Conservation (phyloP, 768 basidiomycete genomes). For the Mycena olivaceomarginata region DNA sequence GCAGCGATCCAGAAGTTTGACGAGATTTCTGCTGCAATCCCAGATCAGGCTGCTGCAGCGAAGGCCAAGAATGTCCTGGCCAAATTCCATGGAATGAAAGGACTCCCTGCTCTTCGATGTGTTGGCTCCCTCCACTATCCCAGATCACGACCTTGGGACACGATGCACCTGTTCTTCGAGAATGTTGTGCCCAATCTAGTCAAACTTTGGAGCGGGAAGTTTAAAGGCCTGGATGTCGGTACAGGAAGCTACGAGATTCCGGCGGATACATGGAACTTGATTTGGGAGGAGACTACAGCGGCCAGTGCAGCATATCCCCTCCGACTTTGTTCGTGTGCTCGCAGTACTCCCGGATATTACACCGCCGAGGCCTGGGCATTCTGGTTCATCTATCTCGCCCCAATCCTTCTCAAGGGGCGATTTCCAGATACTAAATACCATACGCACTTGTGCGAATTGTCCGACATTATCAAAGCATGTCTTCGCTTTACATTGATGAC, state of each 20-base stretch:
- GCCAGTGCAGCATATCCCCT: conserved; percentile 55
- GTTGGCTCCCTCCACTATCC: conserved; percentile 55
- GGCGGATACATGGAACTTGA: conserved; percentile 54
- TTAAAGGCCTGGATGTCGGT: conserved; percentile 59
- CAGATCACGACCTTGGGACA: conserved; percentile 59
- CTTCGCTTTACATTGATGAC: conserved; percentile 55
- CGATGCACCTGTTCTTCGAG: conserved; percentile 67
- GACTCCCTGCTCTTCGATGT: conserved; percentile 47
- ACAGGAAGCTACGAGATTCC: conserved; percentile 50
- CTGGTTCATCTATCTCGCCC: conserved; percentile 60
- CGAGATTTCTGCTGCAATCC: background rate
- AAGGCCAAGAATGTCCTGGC: background rate
- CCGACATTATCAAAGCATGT: conserved; percentile 57
- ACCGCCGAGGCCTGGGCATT: conserved; percentile 62
- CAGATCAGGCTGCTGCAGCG: background rate
- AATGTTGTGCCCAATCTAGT: conserved; percentile 52
- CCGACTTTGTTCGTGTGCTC: conserved; percentile 52
- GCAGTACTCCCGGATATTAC: conserved; percentile 48
- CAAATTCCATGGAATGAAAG: conserved; percentile 52
- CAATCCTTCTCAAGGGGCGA: conserved; percentile 55
- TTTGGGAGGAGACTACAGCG: conserved; percentile 56
- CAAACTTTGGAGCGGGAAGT: conserved; percentile 59
- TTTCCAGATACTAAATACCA: conserved; percentile 58
- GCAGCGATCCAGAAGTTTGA: background rate
- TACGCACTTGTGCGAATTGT: conserved; percentile 57